Conservation (phyloP, 164 flowering plant genomes). For the Nymphaea thermarum region DNA sequence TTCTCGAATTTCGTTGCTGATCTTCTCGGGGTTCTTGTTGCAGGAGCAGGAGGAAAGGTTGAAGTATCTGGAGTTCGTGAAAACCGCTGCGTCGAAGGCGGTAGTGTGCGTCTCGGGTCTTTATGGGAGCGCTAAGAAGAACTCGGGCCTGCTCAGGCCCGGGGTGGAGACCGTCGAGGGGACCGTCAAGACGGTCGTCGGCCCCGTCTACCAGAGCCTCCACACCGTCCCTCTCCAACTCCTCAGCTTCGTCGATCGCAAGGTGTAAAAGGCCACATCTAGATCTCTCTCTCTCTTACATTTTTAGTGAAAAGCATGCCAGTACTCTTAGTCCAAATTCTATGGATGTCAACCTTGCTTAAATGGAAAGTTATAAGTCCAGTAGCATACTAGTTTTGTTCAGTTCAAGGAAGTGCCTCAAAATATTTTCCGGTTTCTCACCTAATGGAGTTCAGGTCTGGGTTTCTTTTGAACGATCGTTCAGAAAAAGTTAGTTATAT, state of each 20-base stretch:
- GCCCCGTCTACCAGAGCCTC: constrained; percentile 59
- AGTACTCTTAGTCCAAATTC: too few species aligned
- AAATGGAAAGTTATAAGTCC: too few species aligned
- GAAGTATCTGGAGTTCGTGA: constrained; percentile 65
- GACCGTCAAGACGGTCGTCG: constrained; percentile 54
- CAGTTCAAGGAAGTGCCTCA: too few species aligned
- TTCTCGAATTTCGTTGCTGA: not conserved
- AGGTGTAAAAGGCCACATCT: constrained; percentile 24
- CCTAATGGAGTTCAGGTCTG: too few species aligned
- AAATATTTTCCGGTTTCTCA: too few species aligned
- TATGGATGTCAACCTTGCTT: too few species aligned
- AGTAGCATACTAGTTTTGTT: too few species aligned
- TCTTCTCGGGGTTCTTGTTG: not conserved
- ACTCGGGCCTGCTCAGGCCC: constrained; percentile 58
- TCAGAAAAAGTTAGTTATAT: too few species aligned
- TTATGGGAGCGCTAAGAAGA: constrained; percentile 61
- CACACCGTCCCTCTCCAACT: constrained; percentile 55
- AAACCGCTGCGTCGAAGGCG: constrained; percentile 33
- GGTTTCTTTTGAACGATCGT: too few species aligned
- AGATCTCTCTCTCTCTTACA: not conserved
- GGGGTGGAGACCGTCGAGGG: constrained; percentile 62
- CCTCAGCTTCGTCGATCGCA: constrained; percentile 58
- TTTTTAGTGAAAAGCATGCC: too few species aligned
- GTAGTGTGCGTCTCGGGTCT: constrained; percentile 28
- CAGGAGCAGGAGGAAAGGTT: constrained; percentile 25